phyloP scores from a whole-genome alignment of 208 protist species.

The Sergeia podlipaevii region DNA sequence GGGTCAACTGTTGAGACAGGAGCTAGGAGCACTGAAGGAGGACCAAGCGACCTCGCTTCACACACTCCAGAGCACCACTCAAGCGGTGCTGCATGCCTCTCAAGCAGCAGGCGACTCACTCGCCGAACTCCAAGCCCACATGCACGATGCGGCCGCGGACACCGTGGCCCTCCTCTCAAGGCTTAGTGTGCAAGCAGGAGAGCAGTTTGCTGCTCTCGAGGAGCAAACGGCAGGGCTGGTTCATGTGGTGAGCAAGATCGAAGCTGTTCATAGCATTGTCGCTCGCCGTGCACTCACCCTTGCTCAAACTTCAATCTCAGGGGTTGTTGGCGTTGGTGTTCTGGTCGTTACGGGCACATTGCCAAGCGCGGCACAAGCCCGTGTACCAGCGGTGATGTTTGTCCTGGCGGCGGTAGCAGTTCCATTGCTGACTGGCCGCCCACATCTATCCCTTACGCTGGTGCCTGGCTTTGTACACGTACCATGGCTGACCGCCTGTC shows the following conservation, averaged over 20 bases:
- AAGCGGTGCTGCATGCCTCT: slow-evolving; percentile 11
- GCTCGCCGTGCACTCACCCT: slow-evolving; percentile 22
- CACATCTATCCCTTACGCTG: not conserved
- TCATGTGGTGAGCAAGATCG: slow-evolving; percentile 42
- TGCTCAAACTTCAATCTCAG: slow-evolving; percentile 13
- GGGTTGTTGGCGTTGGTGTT: slow-evolving; percentile 15
- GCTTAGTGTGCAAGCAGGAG: slow-evolving; percentile 21
- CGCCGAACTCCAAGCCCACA: slow-evolving; percentile 13
- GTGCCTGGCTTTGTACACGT: slow-evolving; percentile 7
- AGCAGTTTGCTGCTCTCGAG: slow-evolving; percentile 42
- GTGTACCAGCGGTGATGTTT: slow-evolving; percentile 40
- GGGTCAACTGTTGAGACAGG: slow-evolving; percentile 17
- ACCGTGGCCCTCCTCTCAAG: slow-evolving; percentile 25
- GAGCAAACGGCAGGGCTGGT: slow-evolving; percentile 39
- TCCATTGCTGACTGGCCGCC: slow-evolving; percentile 27
- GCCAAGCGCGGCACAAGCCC: slow-evolving; percentile 38
- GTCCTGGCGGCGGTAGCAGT: slow-evolving; percentile 22
- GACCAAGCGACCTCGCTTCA: slow-evolving; percentile 34
- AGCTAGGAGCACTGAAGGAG: slow-evolving; percentile 28
- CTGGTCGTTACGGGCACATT: slow-evolving; percentile 35
- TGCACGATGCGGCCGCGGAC: slow-evolving; percentile 21
- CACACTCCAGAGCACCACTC: slow-evolving; percentile 12
- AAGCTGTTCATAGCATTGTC: slow-evolving; percentile 36
- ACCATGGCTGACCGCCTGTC: slow-evolving; percentile 22
- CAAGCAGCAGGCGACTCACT: slow-evolving; percentile 19